phyloP scores from a whole-genome alignment of 179 eudicot species.

The Corrigiola litoralis region DNA sequence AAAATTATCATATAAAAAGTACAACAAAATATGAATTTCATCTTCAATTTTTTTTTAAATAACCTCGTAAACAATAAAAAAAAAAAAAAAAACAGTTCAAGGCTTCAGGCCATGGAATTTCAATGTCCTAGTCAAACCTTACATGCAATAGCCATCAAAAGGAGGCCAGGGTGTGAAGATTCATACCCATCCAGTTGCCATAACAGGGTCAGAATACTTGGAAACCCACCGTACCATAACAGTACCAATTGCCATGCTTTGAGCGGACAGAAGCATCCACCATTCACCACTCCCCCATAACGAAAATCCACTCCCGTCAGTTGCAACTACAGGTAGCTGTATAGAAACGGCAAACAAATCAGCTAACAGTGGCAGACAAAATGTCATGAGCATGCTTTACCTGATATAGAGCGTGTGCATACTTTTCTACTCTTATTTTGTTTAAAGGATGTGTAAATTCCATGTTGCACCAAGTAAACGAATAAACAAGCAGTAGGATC shows the following conservation, averaged over 20 bases:
- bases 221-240: slow-evolving; percentile 99
- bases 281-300: slow-evolving; percentile 99
- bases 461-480: not conserved
- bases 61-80: no score
- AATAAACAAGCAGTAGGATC: not conserved
- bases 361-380: not conserved
- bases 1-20: no score
- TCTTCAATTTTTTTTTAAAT: no score
- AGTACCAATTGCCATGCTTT: slow-evolving; percentile 98
- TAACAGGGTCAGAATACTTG: slow-evolving; percentile 86
- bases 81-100: no score
- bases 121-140: no score
- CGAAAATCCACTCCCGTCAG: slow-evolving; percentile 55
- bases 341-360: slow-evolving; percentile 13
- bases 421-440: no score
- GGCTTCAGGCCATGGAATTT: no score
- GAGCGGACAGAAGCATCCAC: slow-evolving; percentile 99
- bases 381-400: not conserved
- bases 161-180: slow-evolving; percentile 4
- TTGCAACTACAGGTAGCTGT: slow-evolving; percentile 71
- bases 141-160: not conserved
- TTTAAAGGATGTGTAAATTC: no score
- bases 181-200: slow-evolving; percentile 99
- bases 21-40: no score
- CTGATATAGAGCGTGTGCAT: not conserved